These are phyloP conservation scores for Batkoa obscura DNA, from an alignment of 371 early-diverging fungal species.

Conservation along the genomic window DNA sequence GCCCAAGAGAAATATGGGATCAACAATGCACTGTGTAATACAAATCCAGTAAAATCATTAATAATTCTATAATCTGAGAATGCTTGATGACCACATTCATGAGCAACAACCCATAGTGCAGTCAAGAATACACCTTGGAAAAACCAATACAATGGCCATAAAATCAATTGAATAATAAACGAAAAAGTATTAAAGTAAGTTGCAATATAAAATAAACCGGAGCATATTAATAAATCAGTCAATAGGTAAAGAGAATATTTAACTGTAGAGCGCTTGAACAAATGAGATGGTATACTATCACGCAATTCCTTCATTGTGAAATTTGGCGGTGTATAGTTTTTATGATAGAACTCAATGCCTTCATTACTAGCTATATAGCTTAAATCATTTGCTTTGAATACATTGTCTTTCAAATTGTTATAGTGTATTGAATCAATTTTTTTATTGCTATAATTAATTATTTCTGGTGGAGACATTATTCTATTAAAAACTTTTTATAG, in stretches of 20 bases:
- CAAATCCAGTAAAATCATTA: conserved; percentile 59
- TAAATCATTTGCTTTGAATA: neutral
- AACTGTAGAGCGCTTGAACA: conserved; percentile 57
- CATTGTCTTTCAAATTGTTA: no score
- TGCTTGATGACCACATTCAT: conserved; percentile 71
- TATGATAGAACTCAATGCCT: neutral
- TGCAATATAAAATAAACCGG: conserved; percentile 37
- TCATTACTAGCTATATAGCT: neutral
- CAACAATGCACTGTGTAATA: conserved; percentile 61
- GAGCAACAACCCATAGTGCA: conserved; percentile 77
- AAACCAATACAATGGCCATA: conserved; percentile 64
- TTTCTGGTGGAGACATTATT: no score
- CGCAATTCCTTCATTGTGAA: conserved; percentile 76
- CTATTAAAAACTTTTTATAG: no score
- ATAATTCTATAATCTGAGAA: conserved; percentile 55
- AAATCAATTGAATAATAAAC: conserved; percentile 19
- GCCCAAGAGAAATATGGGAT: conserved; percentile 71
- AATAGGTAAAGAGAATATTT: conserved; percentile 45
- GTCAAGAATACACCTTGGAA: conserved; percentile 60
- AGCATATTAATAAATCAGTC: conserved; percentile 40
- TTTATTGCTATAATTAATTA: no score
- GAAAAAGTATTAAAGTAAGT: conserved; percentile 38
- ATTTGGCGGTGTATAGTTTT: conserved; percentile 17
- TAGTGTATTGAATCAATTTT: no score
- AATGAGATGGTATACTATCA: conserved; percentile 65